Evolutionary conservation across 1,284 basidiomycete genomes (phyloP).

Genomic region (Cystobasidiaceae sp.): DNA sequence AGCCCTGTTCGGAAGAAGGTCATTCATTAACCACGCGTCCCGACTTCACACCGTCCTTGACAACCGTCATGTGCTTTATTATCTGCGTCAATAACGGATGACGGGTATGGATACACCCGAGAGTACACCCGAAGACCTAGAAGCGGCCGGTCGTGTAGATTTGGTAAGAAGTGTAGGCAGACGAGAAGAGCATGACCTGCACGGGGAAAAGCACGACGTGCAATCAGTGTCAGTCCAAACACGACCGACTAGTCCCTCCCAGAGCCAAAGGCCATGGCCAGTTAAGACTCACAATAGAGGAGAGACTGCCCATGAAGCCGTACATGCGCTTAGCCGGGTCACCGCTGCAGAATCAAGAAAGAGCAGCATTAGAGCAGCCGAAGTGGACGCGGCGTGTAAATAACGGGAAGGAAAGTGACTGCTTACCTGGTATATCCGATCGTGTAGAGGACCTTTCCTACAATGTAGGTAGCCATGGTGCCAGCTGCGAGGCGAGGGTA

Average conservation of each 20-base stretch:
- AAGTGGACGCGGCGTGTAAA: background rate
- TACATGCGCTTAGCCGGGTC: constrained; percentile 12
- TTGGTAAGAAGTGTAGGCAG: constrained; percentile 11
- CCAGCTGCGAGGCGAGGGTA: constrained; percentile 15
- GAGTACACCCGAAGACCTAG: no score
- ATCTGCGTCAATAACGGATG: no score
- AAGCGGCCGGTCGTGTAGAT: constrained; percentile 5
- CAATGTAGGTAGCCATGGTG: background rate
- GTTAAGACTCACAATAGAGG: background rate
- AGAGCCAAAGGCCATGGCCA: no score
- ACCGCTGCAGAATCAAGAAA: background rate
- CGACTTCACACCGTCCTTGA: no score
- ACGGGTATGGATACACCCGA: background rate
- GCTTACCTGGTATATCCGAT: constrained; percentile 20
- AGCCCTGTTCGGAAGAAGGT: no score
- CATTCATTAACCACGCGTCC: no score
- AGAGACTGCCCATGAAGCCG: constrained; percentile 18
- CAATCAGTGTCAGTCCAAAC: background rate
- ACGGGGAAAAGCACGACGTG: background rate
- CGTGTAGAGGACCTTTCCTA: constrained; percentile 17
- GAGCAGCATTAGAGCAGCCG: background rate
- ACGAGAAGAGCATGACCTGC: constrained; percentile 5
- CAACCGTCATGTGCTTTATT: no score
- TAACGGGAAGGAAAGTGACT: background rate
- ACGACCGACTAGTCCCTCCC: no score